Percentiles rank a stretch among this genome's conserved stretches.
phyloP scores from a whole-genome alignment of 345 rosid genomes.

The Psidium guajava region DNA sequence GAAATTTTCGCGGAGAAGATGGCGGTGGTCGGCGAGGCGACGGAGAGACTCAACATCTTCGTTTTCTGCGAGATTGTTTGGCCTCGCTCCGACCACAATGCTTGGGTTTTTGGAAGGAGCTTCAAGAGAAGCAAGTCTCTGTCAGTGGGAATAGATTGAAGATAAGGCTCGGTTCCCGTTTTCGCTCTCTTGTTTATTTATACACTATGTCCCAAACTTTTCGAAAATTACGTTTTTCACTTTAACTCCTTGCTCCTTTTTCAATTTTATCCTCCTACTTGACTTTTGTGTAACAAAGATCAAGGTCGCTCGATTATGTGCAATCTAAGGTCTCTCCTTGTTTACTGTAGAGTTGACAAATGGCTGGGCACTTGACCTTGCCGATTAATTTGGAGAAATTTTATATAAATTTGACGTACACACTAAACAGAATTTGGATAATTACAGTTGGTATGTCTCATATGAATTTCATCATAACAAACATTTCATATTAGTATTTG shows the following conservation, averaged over 20 bases:
- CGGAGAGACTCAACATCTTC: conserved; percentile 50
- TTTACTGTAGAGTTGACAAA: not conserved
- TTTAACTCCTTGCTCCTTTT: not conserved
- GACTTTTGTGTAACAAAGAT: not conserved
- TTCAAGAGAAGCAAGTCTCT: not conserved
- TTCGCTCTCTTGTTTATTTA: not conserved
- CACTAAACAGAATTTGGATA: not conserved
- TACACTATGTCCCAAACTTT: not conserved
- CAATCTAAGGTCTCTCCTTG: not conserved
- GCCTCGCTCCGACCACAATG: not conserved
- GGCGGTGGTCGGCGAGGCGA: conserved; percentile 28
- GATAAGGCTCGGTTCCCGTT: not conserved
- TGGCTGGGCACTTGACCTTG: not conserved
- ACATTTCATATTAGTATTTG: accelerated
- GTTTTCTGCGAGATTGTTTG: not conserved
- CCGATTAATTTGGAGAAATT: no score
- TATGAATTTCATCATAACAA: accelerated
- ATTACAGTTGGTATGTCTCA: not conserved
- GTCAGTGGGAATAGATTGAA: not conserved
- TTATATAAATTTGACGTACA: no score
- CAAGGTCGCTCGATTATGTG: not conserved
- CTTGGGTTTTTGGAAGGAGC: not conserved
- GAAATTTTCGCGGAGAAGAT: conserved; percentile 12
- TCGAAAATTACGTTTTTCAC: not conserved
- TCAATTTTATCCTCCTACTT: not conserved